Conservation (phyloP, 495 filamentous ascomycete species). For the Xeromyces bisporus region DNA sequence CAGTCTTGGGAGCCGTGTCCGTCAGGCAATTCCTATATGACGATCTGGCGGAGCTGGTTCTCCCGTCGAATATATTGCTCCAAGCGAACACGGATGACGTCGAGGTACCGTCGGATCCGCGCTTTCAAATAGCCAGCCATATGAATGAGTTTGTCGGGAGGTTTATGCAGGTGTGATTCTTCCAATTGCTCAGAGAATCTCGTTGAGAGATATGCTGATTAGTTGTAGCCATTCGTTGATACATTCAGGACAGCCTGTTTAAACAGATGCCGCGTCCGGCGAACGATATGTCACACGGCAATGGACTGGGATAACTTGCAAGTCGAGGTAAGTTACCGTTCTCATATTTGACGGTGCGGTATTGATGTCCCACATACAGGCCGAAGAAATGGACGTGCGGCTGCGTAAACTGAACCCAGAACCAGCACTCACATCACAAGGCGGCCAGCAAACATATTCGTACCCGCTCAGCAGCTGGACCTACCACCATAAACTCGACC, state of each 20-base stretch:
- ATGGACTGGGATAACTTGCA: constrained; percentile 76
- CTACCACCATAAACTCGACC: constrained; percentile 69
- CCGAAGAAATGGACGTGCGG: constrained; percentile 60
- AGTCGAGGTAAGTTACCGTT: constrained; percentile 36
- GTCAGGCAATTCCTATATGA: constrained; percentile 61
- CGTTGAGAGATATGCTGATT: no score
- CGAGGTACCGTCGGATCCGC: constrained; percentile 60
- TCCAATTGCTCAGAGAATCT: constrained; percentile 3
- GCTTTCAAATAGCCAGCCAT: constrained; percentile 53
- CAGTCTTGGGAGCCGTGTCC: constrained; percentile 44
- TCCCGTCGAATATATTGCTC: constrained; percentile 54
- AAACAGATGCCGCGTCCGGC: constrained; percentile 73
- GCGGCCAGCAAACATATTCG: constrained; percentile 34
- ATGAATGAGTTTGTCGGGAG: constrained; percentile 71
- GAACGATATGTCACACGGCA: constrained; percentile 66
- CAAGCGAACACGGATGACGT: constrained; percentile 56
- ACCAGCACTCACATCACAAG: constrained; percentile 31
- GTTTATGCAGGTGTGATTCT: constrained; percentile 36
- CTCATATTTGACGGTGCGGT: neutral
- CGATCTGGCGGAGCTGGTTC: constrained; percentile 57
- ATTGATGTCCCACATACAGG: constrained; percentile 15
- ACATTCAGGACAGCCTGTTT: constrained; percentile 69
- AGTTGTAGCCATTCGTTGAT: constrained; percentile 53
- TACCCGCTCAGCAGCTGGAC: constrained; percentile 77
- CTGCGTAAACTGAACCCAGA: constrained; percentile 47